A percentile compares a stretch with the other conserved stretches of the same genome.
These are phyloP conservation scores for Ochromonas danica DNA, from an alignment of 108 stramenopile species.

Conservation along the genomic window DNA sequence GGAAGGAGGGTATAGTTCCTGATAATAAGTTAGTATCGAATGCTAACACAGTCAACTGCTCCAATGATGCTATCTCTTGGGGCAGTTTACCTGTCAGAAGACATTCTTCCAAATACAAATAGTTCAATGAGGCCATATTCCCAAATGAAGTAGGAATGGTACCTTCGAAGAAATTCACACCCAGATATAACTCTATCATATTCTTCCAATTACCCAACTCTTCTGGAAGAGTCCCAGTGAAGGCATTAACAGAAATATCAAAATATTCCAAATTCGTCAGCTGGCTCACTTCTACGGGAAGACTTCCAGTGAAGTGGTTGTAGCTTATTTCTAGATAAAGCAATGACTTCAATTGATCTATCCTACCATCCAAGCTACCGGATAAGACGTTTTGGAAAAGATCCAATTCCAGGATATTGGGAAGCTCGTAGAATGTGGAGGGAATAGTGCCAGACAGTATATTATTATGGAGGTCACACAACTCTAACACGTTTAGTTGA, in stretches of 20 bases:
- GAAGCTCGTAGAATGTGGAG: too few relatives aligned
- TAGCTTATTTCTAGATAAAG: background rate
- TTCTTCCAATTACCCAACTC: background rate
- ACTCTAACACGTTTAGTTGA: too few relatives aligned
- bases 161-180: background rate
- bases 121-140: background rate
- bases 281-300: background rate
- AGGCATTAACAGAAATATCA: background rate
- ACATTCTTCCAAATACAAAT: background rate
- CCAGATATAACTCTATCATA: background rate
- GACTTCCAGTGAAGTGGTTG: background rate
- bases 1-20: background rate
- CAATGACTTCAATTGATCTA: background rate
- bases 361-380: too few relatives aligned
- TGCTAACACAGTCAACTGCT: too few relatives aligned
- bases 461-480: too few relatives aligned
- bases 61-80: too few relatives aligned
- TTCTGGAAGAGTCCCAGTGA: background rate
- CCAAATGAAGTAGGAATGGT: background rate
- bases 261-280: background rate
- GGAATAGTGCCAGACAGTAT: too few relatives aligned
- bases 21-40: background rate
- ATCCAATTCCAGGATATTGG: too few relatives aligned
- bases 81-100: background rate
- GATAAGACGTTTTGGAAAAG: too few relatives aligned